A percentile compares a stretch with the other conserved stretches of the same genome.
Conservation (phyloP, 2,329 filamentous ascomycete species). For the Penicillium psychrosexuale region DNA sequence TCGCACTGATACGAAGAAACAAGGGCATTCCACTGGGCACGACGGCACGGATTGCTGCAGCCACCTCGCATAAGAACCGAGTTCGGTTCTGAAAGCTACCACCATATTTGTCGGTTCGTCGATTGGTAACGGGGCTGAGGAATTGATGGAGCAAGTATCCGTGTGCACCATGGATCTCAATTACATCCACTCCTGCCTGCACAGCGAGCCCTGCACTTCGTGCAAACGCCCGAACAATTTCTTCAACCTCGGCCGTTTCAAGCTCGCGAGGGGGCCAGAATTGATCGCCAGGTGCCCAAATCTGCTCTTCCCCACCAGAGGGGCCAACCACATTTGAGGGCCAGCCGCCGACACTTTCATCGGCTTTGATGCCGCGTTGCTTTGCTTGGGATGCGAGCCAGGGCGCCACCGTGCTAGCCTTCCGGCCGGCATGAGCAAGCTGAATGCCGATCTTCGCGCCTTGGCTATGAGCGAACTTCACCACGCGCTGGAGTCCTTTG, state of each 20-base stretch:
- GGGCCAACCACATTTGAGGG: conserved; percentile 48
- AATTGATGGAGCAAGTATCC: conserved; percentile 72
- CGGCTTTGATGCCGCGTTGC: conserved; percentile 36
- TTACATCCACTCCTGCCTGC: conserved; percentile 68
- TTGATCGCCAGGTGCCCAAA: conserved; percentile 59
- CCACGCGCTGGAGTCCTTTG: conserved; percentile 61
- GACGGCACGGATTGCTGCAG: conserved; percentile 56
- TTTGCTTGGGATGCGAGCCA: conserved; percentile 32
- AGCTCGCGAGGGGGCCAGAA: conserved; percentile 64
- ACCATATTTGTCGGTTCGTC: conserved; percentile 57
- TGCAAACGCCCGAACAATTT: conserved; percentile 60
- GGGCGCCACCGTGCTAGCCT: conserved; percentile 55
- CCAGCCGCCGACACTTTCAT: conserved; percentile 53
- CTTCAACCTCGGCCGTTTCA: conserved; percentile 63
- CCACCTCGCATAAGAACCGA: conserved; percentile 64
- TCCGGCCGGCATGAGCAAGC: conserved; percentile 72
- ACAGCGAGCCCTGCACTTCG: conserved; percentile 59
- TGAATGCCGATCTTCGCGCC: conserved; percentile 74
- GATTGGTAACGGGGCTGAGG: conserved; percentile 65
- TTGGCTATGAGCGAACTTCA: conserved; percentile 76
- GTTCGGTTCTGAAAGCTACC: conserved; percentile 60
- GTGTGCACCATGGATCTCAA: conserved; percentile 76
- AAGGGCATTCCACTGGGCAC: conserved; percentile 68
- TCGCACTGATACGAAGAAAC: conserved; percentile 67
- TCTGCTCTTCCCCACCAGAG: conserved; percentile 48